Evolutionary conservation across 306 rosid species (phyloP).

Genomic region (Citrullus colocynthis): DNA sequence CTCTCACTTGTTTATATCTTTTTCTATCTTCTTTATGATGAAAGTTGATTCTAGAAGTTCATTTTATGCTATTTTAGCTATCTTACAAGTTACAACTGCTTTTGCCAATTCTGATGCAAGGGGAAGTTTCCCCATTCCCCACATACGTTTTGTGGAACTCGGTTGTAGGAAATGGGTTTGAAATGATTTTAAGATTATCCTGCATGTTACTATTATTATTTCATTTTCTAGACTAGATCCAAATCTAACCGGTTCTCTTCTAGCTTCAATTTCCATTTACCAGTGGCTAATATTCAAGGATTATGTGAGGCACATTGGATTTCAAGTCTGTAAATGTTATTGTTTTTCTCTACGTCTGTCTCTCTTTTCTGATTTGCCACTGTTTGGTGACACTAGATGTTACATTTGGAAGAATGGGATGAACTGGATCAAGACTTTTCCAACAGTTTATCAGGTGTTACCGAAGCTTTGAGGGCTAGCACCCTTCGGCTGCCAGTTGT

Average conservation of each 20-base stretch:
- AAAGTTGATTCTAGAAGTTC: not conserved
- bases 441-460: slow-evolving; percentile 69
- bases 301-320: not conserved
- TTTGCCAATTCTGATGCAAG: not conserved
- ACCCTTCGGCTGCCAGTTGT: slow-evolving; percentile 92
- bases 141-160: not conserved
- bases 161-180: not conserved
- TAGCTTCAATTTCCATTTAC: not conserved
- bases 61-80: not conserved
- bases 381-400: slow-evolving; percentile 28
- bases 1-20: not conserved
- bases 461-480: slow-evolving; percentile 75
- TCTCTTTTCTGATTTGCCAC: not conserved
- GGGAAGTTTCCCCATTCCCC: not conserved
- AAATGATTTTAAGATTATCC: not conserved
- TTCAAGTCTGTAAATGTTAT: not conserved
- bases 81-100: not conserved
- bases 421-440: slow-evolving; percentile 53
- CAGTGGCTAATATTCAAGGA: not conserved
- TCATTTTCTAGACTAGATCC: not conserved
- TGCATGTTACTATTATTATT: not conserved
- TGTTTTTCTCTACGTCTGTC: not conserved
- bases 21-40: not conserved
- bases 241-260: not conserved
- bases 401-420: slow-evolving; percentile 71